phyloP scores from a whole-genome alignment of 176 grass and related monocot genomes.

The Triticum turgidum region DNA sequence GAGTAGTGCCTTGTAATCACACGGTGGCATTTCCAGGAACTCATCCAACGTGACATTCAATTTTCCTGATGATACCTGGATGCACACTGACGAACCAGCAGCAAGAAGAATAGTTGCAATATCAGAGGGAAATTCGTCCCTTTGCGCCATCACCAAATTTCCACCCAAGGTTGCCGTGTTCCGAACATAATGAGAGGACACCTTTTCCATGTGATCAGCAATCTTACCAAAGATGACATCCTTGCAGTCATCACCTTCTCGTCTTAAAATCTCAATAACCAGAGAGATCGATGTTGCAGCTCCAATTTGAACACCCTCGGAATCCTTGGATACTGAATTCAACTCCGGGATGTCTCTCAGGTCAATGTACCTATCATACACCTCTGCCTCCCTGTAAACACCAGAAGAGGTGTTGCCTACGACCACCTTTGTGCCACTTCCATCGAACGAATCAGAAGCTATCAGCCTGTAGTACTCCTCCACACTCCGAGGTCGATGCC shows the following conservation, averaged over 20 bases:
- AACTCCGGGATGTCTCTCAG: conserved; percentile 66
- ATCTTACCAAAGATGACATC: conserved; percentile 66
- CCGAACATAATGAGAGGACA: conserved; percentile 80
- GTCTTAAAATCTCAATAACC: conserved; percentile 62
- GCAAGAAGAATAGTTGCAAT: conserved; percentile 79
- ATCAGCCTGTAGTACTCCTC: conserved; percentile 50
- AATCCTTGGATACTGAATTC: conserved; percentile 48
- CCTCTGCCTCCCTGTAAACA: conserved; percentile 69
- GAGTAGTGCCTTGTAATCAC: conserved; percentile 61
- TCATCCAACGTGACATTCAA: conserved; percentile 51
- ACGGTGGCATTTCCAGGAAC: conserved; percentile 74
- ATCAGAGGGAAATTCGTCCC: conserved; percentile 71
- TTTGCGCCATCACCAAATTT: conserved; percentile 86
- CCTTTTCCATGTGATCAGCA: conserved; percentile 87
- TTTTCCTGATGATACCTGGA: conserved; percentile 55
- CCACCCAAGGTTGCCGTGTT: conserved; percentile 90
- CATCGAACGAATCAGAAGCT: conserved; percentile 20
- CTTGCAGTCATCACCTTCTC: conserved; percentile 24
- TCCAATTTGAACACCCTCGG: conserved; percentile 56
- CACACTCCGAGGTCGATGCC: conserved; percentile 59
- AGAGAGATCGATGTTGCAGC: conserved; percentile 61
- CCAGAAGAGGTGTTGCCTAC: conserved; percentile 83
- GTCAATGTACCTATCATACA: conserved; percentile 76
- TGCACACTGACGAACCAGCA: conserved; percentile 57
- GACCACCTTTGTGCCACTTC: conserved; percentile 58